Percentiles rank a stretch among this genome's conserved stretches.
Evolutionary conservation across 148 eudicot genomes (phyloP).

Genomic region (Rhododendron ovatum): DNA sequence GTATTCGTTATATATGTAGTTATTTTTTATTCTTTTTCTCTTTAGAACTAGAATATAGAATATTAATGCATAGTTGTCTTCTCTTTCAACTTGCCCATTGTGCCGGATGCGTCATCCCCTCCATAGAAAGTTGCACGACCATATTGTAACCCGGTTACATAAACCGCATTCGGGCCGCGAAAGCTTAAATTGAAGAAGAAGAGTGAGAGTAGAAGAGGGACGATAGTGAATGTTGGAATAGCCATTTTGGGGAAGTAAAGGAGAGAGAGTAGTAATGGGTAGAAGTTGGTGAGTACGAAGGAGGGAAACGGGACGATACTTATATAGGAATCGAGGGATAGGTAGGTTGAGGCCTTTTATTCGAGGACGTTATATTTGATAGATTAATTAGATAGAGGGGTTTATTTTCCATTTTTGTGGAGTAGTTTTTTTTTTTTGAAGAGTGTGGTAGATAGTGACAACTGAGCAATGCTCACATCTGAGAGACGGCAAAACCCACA

Average conservation of each 20-base stretch:
- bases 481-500: not conserved
- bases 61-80: not conserved
- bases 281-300: not conserved
- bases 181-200: constrained; percentile 29
- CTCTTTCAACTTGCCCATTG: not conserved
- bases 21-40: not conserved
- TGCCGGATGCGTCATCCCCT: constrained; percentile 29
- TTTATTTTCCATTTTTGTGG: not conserved
- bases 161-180: constrained; percentile 24
- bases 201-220: constrained; percentile 23
- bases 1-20: not conserved
- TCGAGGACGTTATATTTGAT: not conserved
- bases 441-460: not conserved
- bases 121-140: constrained; percentile 93
- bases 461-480: not conserved
- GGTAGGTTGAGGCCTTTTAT: not conserved
- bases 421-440: no score
- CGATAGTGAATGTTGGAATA: constrained; percentile 13
- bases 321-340: not conserved
- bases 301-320: not conserved
- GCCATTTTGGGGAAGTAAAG: constrained; percentile 28
- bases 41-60: not conserved
- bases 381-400: not conserved
- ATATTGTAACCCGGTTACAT: constrained; percentile 27
- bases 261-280: not conserved